Base-by-base conservation (phyloP, 2,329 filamentous ascomycete species). In the Hyphodiscus sp. region DNA sequence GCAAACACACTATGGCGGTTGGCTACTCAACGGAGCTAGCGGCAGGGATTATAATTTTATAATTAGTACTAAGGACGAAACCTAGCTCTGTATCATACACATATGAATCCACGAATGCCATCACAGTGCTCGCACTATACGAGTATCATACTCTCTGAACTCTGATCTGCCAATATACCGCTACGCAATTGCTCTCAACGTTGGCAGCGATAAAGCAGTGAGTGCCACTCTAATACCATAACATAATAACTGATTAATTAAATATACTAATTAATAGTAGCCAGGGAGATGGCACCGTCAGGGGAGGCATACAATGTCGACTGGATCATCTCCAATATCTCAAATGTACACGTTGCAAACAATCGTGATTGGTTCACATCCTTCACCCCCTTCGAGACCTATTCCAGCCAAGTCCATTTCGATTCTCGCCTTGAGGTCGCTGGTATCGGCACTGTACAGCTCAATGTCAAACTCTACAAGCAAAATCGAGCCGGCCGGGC, bases 381-480 rank as follows among this genome's bases (percentile, higher is more conserved):
- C n/a, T 53, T 45, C 18, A 53, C 51, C 20, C 51, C 51, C 29
- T 53, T 53, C 51, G 23, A 49, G 42, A 26, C 41, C 29, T 41
- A 50, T 46, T 41, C 7, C 19, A 29, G 47, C 29, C 20, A 16
- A n/a, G 7, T 50, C 26, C 29, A 20, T 23, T 18, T 2, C 46
- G 38, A 50, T 42, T 41, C 18, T 38, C 41, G 30, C 26, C 2
- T 42, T n/a, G 26, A 42, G 42, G 51, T 49, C 43, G 19, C 20
- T 45, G 51, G 51, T 46, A 53, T 53, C 33, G 51, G 51, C 41
- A 53, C 41, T 46, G 51, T 53, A 48, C n/a, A 51, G 26, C 41
- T 51, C 18, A 11, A 45, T 10, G 20, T 45, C 23, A 45, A 45
- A 45, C 42, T 51, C 41, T n/a, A 45, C 41, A 51, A 51, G 20